Base-by-base conservation (phyloP, 106 monocot species). In the Apostasia ramifera region DNA sequence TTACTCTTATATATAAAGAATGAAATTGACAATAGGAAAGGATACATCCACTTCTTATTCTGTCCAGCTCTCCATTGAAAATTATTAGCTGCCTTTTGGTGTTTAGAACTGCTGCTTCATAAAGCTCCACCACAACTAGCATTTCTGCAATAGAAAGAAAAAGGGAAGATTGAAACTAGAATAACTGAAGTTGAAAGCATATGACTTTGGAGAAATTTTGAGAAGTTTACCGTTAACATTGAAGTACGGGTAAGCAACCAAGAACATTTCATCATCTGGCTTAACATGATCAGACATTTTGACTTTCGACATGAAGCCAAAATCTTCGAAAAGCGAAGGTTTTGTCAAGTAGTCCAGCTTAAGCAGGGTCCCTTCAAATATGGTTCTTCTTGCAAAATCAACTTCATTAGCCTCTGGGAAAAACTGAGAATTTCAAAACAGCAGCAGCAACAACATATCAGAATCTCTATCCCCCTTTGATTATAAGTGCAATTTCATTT, bases 11-110 rank as follows among this genome's bases (percentile, higher is more conserved):
- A n/a, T 1, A 14, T 46, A 50, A 66, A 66, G 15, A 5, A 70
- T 45, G 14, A 46, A 1, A 57, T 41, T 45, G 67, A 10, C 46
- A 5, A 14, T 14, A 8, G 14, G 26, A 70, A 71, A 89, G 92
- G 95, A 97, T 97, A 92, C 95, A 97, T 73, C 95, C 95, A 77
- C 86, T 97, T 83, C 92, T 82, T 78, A 97, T 97, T 66, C 95
- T 73, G 72, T 97, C 95, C 8, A 97, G 72, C 77, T 97, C 95
- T 71, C 95, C 95, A 63, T 97, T 97, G 71, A 97, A 97, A 79
- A 97, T 83, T 49, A 97, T 87, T 42, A 97, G 73, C 65, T 79
- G 87, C 64, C 95, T 64, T 8, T 66, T 60, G 44, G 92, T 97
- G 72, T 70, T 68, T 39, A 70, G 75, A 14, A 92, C 87, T 52